phyloP scores from a whole-genome alignment of 805 yeast species.

The Grigorovia transvaalensis region DNA sequence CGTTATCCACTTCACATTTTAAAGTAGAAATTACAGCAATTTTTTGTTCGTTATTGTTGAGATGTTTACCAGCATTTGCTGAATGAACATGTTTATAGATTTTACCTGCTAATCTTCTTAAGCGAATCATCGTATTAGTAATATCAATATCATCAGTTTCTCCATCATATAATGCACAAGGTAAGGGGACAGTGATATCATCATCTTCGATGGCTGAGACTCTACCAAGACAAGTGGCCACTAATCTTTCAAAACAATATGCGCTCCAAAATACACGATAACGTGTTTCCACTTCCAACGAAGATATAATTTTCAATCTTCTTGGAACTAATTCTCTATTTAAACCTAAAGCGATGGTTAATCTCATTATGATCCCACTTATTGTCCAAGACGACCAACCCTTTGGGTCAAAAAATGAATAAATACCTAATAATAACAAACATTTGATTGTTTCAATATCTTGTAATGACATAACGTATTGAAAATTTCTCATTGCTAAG shows the following conservation, averaged over 20 bases:
- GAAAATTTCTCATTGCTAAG: constrained; percentile 33
- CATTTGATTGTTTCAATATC: constrained; percentile 34
- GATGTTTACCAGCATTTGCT: constrained; percentile 30
- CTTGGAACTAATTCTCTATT: constrained; percentile 30
- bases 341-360: constrained; percentile 37
- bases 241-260: constrained; percentile 38
- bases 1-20: constrained; percentile 27
- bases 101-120: constrained; percentile 39
- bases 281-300: constrained; percentile 34
- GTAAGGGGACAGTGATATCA: constrained; percentile 39
- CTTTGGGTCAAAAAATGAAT: constrained; percentile 40
- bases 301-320: constrained; percentile 24
- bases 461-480: constrained; percentile 31
- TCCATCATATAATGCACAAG: constrained; percentile 32
- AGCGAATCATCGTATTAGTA: constrained; percentile 32
- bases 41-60: constrained; percentile 26
- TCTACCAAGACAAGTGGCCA: constrained; percentile 40
- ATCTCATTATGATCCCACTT: constrained; percentile 37
- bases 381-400: constrained; percentile 45
- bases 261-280: constrained; percentile 42
- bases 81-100: constrained; percentile 39
- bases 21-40: constrained; percentile 26
- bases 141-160: constrained; percentile 34
- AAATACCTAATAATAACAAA: constrained; percentile 37
- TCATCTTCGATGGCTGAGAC: constrained; percentile 39